A percentile compares a stretch with the other conserved stretches of the same genome.
Evolutionary conservation across 495 filamentous ascomycete genomes (phyloP).

Genomic region (Daldinia grandis): DNA sequence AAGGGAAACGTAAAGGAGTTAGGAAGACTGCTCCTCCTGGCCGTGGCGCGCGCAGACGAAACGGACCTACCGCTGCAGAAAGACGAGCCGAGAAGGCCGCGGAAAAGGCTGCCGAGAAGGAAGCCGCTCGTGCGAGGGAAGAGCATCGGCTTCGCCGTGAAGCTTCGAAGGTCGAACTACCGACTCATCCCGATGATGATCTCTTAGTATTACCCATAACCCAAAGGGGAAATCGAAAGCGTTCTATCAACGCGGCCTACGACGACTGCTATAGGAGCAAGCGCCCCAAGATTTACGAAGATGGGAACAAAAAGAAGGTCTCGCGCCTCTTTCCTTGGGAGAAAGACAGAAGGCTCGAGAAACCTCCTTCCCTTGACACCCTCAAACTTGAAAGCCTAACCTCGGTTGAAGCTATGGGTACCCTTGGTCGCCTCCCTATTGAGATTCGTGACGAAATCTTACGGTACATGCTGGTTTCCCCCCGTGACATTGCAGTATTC

Average conservation of each 20-base stretch:
- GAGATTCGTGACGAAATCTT: constrained; percentile 53
- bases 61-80: neutral
- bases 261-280: constrained; percentile 15
- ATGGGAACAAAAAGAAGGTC: neutral
- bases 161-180: constrained; percentile 5
- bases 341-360: constrained; percentile 12
- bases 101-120: constrained; percentile 7
- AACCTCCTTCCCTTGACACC: constrained; percentile 10
- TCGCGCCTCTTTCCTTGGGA: constrained; percentile 6
- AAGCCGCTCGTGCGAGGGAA: constrained; percentile 4
- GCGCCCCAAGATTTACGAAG: neutral
- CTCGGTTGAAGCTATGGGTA: constrained; percentile 1
- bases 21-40: neutral
- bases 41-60: neutral
- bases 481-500: constrained; percentile 47
- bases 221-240: constrained; percentile 2
- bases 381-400: neutral
- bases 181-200: constrained; percentile 4
- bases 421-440: constrained; percentile 28
- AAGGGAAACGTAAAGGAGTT: neutral
- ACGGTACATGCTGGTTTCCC: constrained; percentile 44
- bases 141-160: neutral
- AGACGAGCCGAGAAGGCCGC: neutral
- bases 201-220: neutral
- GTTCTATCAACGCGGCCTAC: neutral